phyloP scores from a whole-genome alignment of 2,329 filamentous ascomycete genomes.

The Fusarium hainanense region DNA sequence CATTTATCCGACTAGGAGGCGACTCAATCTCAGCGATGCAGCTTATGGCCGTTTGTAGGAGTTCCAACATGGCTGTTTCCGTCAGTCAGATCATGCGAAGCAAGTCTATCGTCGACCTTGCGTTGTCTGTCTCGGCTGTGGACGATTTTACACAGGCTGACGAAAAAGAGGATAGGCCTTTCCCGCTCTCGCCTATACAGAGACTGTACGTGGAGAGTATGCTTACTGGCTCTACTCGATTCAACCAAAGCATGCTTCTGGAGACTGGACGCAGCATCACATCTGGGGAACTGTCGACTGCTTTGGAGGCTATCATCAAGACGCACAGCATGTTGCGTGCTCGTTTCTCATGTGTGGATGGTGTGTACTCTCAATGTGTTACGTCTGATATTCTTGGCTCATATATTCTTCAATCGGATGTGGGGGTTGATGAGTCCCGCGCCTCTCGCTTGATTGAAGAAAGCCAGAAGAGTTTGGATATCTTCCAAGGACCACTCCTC shows the following conservation, averaged over 20 bases:
- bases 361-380: constrained; percentile 17
- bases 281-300: neutral
- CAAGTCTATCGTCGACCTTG: constrained; percentile 40
- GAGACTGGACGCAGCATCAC: constrained; percentile 5
- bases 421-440: neutral
- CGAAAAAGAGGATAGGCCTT: constrained; percentile 5
- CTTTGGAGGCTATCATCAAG: constrained; percentile 15
- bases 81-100: constrained; percentile 37
- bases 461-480: constrained; percentile 12
- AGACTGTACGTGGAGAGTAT: constrained; percentile 28
- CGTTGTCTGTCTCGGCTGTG: constrained; percentile 4
- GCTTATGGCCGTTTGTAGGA: constrained; percentile 36
- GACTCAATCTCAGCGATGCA: constrained; percentile 41
- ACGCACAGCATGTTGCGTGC: constrained; percentile 37
- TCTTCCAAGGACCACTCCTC: constrained; percentile 6
- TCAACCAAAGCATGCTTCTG: constrained; percentile 36
- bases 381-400: constrained; percentile 9
- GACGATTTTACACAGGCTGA: neutral
- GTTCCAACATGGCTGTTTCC: constrained; percentile 22
- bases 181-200: constrained; percentile 23
- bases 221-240: constrained; percentile 9
- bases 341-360: constrained; percentile 1
- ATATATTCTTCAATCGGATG: constrained; percentile 1
- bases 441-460: constrained; percentile 1
- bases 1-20: constrained; percentile 33